Base-by-base conservation (phyloP, 2,329 filamentous ascomycete species). In the Ophiosphaerella herpotricha region DNA sequence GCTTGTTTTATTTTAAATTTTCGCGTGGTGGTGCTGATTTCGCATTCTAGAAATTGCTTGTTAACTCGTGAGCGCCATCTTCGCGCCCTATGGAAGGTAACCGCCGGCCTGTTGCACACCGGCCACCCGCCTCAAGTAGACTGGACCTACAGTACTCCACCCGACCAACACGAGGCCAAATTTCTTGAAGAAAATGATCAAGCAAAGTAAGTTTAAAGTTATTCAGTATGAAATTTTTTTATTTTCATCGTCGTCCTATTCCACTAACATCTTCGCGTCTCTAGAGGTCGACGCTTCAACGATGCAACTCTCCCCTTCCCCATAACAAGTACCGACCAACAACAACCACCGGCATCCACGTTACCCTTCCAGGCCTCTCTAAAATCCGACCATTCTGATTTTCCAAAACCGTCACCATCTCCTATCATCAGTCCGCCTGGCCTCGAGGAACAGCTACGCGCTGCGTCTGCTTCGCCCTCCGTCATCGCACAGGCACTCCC, bases 21-120 rank as follows among this genome's bases (percentile, higher is more conserved):
- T 40, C 9, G 51, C 58, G 73, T 69, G 44, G 71, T 74, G 57
- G 68, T 74, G 66, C 66, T 73, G 63, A 67, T 71, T 63, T 65
- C 48, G 56, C 60, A 57, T 52, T 63, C 4, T 35, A 35, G 33
- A 35, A 35, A 35, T 5, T 23, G 16, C 37, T 11, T 39, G 37
- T 39, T 24, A 9, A 60, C 55, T 46, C 88, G 90, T 77, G 94
- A 95, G 84, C 87, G 90, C 76, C 95, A 95, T 82, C 83, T 96
- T 73, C 87, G 88, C 74, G 89, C 94, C 79, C 83, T 96, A 67
- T 96, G 89, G 80, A 82, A 83, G 82, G 87, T 89, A 80, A 88
- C 88, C 74, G 85, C 86, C 72, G 74, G 39, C 29, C 80, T 59
- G 72, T 77, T 54, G 75, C 75, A 29, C 66, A 74, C 74, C 76